phyloP scores from a whole-genome alignment of 768 basidiomycete genomes.

The Psilocybe cubensis region DNA sequence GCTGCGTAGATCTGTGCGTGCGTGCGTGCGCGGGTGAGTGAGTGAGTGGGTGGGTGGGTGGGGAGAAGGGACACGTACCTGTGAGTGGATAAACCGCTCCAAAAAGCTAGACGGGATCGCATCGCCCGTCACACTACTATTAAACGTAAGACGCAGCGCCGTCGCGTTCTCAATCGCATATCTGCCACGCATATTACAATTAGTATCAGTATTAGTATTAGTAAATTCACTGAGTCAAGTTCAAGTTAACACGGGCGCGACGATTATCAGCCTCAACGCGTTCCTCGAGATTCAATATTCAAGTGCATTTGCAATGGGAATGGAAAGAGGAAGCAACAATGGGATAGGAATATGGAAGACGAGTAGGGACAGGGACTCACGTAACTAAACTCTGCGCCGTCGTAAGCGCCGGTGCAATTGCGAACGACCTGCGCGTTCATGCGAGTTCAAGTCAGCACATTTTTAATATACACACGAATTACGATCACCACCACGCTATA shows the following conservation, averaged over 20 bases:
- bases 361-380: constrained; percentile 10
- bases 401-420: constrained; percentile 21
- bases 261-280: no score
- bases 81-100: constrained; percentile 24
- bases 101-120: constrained; percentile 21
- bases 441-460: no score
- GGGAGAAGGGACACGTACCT: constrained; percentile 4
- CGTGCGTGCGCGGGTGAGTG: neutral
- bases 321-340: no score
- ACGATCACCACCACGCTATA: neutral
- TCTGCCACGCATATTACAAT: no score
- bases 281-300: no score
- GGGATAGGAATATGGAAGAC: no score
- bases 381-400: constrained; percentile 21
- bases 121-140: constrained; percentile 15
- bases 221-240: no score
- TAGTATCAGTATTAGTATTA: no score
- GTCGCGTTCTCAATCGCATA: constrained; percentile 25
- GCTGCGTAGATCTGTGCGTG: constrained; percentile 19
- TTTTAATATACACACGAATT: neutral
- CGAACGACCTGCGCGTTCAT: constrained; percentile 25
- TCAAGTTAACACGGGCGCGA: no score
- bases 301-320: no score
- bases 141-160: constrained; percentile 21
- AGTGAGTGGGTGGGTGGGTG: no score